These are phyloP conservation scores for Lagenidium sp. DNA, from an alignment of 352 stramenopile species.

Conservation along the genomic window DNA sequence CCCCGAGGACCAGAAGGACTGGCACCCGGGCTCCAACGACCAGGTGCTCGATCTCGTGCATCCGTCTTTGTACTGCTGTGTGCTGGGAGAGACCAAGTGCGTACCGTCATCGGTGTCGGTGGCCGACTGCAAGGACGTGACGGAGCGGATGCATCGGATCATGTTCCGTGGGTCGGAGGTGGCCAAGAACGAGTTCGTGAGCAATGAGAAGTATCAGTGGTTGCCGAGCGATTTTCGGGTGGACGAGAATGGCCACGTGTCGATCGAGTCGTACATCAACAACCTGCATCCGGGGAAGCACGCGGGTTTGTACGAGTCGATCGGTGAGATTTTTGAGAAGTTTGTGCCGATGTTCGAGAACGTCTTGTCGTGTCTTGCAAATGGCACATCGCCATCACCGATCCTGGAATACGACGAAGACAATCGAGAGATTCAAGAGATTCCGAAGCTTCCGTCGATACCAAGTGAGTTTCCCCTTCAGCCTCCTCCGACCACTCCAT, in stretches of 20 bases:
- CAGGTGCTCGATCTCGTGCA: slow-evolving; percentile 52
- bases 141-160: slow-evolving; percentile 23
- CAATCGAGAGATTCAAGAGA: no score
- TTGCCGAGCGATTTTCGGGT: slow-evolving; percentile 19
- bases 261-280: slow-evolving; percentile 28
- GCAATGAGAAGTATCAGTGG: slow-evolving; percentile 16
- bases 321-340: slow-evolving; percentile 12
- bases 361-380: no score
- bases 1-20: slow-evolving; percentile 33
- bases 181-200: slow-evolving; percentile 9
- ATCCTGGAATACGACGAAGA: no score
- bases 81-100: slow-evolving; percentile 22
- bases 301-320: slow-evolving; percentile 11
- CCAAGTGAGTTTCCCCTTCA: no score
- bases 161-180: slow-evolving; percentile 12
- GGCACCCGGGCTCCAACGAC: slow-evolving; percentile 34
- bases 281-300: slow-evolving; percentile 21
- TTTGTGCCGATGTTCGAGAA: no score
- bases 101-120: neutral
- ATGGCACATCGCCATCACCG: no score
- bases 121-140: neutral
- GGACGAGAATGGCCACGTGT: slow-evolving; percentile 3
- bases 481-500: no score
- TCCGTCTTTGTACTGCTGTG: slow-evolving; percentile 51
- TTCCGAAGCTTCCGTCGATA: no score